Conservation (phyloP, 148 eudicot species). For the Rhododendron williamsianum region DNA sequence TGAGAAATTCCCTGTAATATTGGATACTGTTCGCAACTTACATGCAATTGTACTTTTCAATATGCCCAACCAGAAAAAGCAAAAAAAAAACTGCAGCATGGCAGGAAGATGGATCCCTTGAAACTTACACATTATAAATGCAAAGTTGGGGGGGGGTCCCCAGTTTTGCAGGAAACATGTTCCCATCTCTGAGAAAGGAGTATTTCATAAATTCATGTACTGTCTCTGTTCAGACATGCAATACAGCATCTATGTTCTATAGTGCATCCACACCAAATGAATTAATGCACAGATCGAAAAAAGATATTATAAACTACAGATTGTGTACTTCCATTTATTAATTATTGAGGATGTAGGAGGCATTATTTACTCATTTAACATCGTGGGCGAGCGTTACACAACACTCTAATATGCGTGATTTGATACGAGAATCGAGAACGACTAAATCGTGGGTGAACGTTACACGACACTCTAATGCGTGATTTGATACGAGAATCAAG, state of each 20-base stretch:
- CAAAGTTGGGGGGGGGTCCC: constrained; percentile 1
- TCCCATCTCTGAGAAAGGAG: constrained; percentile 19
- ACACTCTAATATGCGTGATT: background rate
- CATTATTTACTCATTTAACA: background rate
- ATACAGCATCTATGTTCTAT: background rate
- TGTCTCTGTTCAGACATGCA: constrained; percentile 10
- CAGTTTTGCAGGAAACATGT: constrained; percentile 27
- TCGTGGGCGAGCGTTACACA: background rate
- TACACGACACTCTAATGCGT: background rate
- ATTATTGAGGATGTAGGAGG: background rate
- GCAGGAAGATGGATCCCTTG: background rate
- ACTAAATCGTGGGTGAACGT: background rate
- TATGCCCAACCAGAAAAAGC: background rate
- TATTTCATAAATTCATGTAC: background rate
- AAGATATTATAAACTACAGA: background rate
- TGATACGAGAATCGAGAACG: too few species aligned
- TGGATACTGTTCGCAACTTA: background rate
- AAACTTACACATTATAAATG: background rate
- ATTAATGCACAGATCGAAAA: background rate
- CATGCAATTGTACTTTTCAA: background rate
- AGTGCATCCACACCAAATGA: background rate
- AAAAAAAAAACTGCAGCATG: background rate
- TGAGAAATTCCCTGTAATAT: background rate
- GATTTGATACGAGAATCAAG: too few species aligned
- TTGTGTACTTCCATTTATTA: background rate